Base-by-base conservation (phyloP, 2,329 filamentous ascomycete genomes). In the Cercospora janseana region DNA sequence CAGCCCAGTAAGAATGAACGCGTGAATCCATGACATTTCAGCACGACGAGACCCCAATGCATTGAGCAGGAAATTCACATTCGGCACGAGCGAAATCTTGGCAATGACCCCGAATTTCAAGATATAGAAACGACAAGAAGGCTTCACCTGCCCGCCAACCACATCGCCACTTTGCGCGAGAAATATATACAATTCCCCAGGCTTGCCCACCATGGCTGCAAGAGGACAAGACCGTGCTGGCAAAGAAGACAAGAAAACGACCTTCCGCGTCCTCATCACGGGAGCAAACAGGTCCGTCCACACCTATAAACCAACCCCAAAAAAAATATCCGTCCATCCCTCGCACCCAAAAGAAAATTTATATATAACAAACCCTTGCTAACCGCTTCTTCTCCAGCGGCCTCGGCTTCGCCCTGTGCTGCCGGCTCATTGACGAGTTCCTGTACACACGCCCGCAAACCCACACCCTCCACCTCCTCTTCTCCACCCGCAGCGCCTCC, bases 381-480 rank as follows among this genome's bases (percentile, higher is more conserved):
- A 6, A 40, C 26, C 26, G 6, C 26, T 12, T 27, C 26, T 27
- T 12, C 12, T 12, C 26, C 69, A 96, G 92, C 67, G 92, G 92
- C 54, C 82, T 96, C 35, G 92, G 92, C 35, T 86, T 92, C 62
- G 85, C 86, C 48, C 90, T 88, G 60, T 87, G 87, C 67, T 82
- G 87, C 64, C 87, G 89, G 54, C 78, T 95, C 49, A 92, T 95
- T 61, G 88, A 95, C 73, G 88, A 95, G 63, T 96, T 95, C 74
- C 81, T 95, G 52, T 73, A 76, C 52, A 81, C 81, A 9, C 83
- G 82, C 27, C 80, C 86, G 23, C 75, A 81, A 41, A 75, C 77
- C 23, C 79, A 87, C 50, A 82, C 86, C 63, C 80, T 97, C 35
- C 80, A 88, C 60, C 77, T 96, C 47, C 82, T 96, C 56, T 83